These are phyloP conservation scores for Thecaphora frezii DNA, from an alignment of 1,284 basidiomycete species.

Conservation along the genomic window DNA sequence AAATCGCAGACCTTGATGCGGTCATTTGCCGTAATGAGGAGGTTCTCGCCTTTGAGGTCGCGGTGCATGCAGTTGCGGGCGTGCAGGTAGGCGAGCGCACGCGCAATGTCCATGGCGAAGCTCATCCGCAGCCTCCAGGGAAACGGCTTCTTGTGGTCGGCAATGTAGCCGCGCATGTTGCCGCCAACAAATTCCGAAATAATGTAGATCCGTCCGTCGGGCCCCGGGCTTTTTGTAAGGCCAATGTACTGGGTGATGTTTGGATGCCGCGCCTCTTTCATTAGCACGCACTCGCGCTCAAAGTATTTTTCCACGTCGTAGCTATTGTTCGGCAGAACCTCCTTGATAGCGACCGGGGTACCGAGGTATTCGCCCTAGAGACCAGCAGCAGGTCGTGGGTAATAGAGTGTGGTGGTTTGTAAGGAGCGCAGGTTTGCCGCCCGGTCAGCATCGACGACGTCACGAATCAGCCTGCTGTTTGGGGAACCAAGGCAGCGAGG, in stretches of 20 bases:
- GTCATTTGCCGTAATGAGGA: slow-evolving; percentile 89
- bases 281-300: slow-evolving; percentile 92
- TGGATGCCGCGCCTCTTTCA: slow-evolving; percentile 88
- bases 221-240: slow-evolving; percentile 79
- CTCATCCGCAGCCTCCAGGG: slow-evolving; percentile 70
- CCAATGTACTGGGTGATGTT: slow-evolving; percentile 94
- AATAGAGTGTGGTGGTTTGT: too few relatives aligned
- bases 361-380: slow-evolving; percentile 79
- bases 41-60: slow-evolving; percentile 94
- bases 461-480: too few relatives aligned
- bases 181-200: slow-evolving; percentile 54
- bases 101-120: slow-evolving; percentile 89
- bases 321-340: slow-evolving; percentile 81
- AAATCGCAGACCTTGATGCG: slow-evolving; percentile 96
- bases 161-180: slow-evolving; percentile 48
- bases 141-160: slow-evolving; percentile 48
- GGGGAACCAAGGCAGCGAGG: too few relatives aligned
- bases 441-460: too few relatives aligned
- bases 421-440: too few relatives aligned
- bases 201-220: slow-evolving; percentile 68
- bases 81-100: slow-evolving; percentile 94
- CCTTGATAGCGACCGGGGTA: slow-evolving; percentile 93
- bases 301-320: slow-evolving; percentile 96
- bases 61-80: slow-evolving; percentile 73
- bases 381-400: neutral